A percentile compares a stretch with the other conserved stretches of the same genome.
Evolutionary conservation across 1,284 basidiomycete genomes (phyloP).

Genomic region (Pterula multifida): DNA sequence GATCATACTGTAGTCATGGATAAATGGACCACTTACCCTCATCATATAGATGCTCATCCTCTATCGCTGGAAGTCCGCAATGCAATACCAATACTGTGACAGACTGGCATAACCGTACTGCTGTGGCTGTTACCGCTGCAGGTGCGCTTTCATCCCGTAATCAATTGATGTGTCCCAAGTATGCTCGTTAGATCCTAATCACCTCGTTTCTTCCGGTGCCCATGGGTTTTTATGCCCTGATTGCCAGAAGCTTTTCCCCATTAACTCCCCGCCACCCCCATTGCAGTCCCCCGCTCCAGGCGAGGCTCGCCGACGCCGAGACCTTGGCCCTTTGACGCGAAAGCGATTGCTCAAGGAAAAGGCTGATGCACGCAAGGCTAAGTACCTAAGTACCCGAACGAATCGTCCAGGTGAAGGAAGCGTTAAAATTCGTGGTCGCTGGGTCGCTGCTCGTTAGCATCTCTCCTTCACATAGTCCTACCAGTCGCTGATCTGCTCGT

Average conservation of each 20-base stretch:
- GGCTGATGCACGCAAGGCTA: slow-evolving; percentile 26
- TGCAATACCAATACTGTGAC: slow-evolving; percentile 44
- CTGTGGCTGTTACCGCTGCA: neutral
- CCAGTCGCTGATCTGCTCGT: slow-evolving; percentile 5
- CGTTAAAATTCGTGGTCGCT: slow-evolving; percentile 46
- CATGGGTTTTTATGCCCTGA: slow-evolving; percentile 46
- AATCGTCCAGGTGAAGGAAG: slow-evolving; percentile 21
- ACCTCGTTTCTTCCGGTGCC: slow-evolving; percentile 50
- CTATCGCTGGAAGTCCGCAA: slow-evolving; percentile 23
- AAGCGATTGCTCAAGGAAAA: slow-evolving; percentile 32
- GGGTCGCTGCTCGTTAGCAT: slow-evolving; percentile 38
- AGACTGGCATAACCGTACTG: slow-evolving; percentile 29
- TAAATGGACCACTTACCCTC: no score
- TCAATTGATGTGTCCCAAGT: slow-evolving; percentile 29
- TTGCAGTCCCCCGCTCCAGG: slow-evolving; percentile 26
- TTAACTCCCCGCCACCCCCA: slow-evolving; percentile 19
- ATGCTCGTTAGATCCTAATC: slow-evolving; percentile 47
- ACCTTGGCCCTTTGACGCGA: slow-evolving; percentile 27
- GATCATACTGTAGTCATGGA: no score
- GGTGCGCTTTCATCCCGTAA: no score
- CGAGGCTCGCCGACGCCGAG: slow-evolving; percentile 22
- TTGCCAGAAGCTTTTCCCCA: slow-evolving; percentile 45
- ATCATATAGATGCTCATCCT: slow-evolving; percentile 41
- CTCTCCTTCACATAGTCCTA: slow-evolving; percentile 3
- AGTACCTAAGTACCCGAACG: slow-evolving; percentile 18